Base-by-base conservation (phyloP, 176 grass and related monocot species). In the Eragrostis nindensis region DNA sequence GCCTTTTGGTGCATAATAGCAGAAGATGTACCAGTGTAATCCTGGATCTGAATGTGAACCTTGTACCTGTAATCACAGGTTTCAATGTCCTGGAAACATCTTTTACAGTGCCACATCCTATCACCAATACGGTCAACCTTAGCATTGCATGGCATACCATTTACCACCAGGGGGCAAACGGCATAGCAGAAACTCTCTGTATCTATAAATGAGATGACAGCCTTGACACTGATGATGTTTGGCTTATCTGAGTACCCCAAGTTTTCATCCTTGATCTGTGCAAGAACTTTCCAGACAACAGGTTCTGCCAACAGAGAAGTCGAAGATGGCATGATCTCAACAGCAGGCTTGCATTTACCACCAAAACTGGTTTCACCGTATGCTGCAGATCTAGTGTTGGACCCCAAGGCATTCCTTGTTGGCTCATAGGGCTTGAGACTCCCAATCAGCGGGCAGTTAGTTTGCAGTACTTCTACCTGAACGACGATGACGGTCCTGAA, bases 401-500 rank as follows among this genome's bases (percentile, higher is more conserved):
- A 71, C 14, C 2, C 24, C 25, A 1, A 14, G 49, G 24, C 10
- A 29, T 30, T 73, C 76, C 61, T 75, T 66, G 13, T 14, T 45
- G 27, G 65, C 2, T 92, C 89, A 65, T 94, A 95, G 62, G 67
- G 22, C 76, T 9, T 98, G 10, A 92, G 83, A 18, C 25, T 90
- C 53, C 95, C 95, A 0, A 98, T 89, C 15, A 84, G 2, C 6
- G 24, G 57, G 2, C 83, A 90, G 29, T 84, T 76, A 53, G 30
- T 90, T 77, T 61, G 80, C 74, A 98, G 74, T 53, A 98, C 12
- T 2, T 89, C 76, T 68, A 98, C 68, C 68, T 91, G 76, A 32
- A 93, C 80, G 54, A 98, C 41, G 32, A 98, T 93, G 79, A 91
- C 87, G 50, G 94, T 98, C 88, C 92, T 98, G 82, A 30, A 81